Base-by-base conservation (phyloP, 371 early-diverging fungal genomes). In the Parasitella parasitica region DNA sequence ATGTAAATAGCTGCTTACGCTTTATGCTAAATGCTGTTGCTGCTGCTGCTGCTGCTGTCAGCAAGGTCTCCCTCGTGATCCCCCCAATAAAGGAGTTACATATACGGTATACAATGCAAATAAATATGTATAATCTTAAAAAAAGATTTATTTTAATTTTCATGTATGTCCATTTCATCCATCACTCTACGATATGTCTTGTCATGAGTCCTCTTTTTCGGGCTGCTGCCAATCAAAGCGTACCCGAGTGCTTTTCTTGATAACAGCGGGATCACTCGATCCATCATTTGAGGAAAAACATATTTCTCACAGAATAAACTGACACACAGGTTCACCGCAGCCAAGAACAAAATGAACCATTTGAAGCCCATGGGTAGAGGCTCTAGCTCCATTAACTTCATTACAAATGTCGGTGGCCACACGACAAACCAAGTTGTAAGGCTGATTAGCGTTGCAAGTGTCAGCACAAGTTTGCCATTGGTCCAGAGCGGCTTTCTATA, bases 401-500 rank as follows among this genome's bases (percentile, higher is more conserved):
- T n/a, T 26, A 78, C 49, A 50, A 69, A 79, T 1, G 26, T 57
- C 15, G 79, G 65, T 2, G 91, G 89, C 6, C 24, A 68, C 8
- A 89, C 32, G 4, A 83, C 66, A 49, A 81, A 72, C 75, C 84
- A 74, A 3, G 72, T 59, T 6, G 86, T 82, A 28, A 89, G 67
- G n/a, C 69, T 58, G 27, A 85, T 52, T 28, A 89, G 63, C 0
- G 82, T 28, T 1, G 41, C 27, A 11, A 86, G 56, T 1, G 87
- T 85, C 12, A 84, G 62, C 9, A 93, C 69, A 55, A 91, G 86
- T 11, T 80, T 72, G 86, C 90, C 77, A 76, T 97, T 99, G 26
- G 84, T 87, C 68, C 83, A 81, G 51, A 94, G 78, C 0, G 91
- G 77, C 70, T 91, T 83, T 37, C 97, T 87, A 63, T 94, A 97